Evolutionary conservation across 208 protist genomes (phyloP).

Genomic region (Leishmania amazonensis): DNA sequence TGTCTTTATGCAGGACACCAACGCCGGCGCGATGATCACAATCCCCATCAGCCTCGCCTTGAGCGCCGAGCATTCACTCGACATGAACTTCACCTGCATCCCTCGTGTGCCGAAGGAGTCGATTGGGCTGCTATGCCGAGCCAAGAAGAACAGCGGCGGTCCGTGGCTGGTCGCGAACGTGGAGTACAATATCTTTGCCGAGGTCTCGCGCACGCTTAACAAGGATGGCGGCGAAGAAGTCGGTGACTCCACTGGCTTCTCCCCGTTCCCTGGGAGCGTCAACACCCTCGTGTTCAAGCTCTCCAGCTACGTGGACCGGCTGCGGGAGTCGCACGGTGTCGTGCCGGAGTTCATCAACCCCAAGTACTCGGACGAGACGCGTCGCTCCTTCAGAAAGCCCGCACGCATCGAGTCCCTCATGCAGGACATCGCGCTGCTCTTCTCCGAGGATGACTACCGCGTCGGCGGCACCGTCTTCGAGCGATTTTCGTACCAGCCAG

Average conservation of each 20-base stretch:
- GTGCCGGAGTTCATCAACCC: conserved; percentile 96
- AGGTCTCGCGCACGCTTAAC: conserved; percentile 48
- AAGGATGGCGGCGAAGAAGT: conserved; percentile 53
- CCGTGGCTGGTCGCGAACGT: conserved; percentile 63
- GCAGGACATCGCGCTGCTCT: conserved; percentile 84
- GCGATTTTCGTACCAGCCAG: conserved; percentile 79
- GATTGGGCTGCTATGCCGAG: conserved; percentile 69
- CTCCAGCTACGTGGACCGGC: conserved; percentile 51
- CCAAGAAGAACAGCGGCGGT: conserved; percentile 21
- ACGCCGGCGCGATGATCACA: conserved; percentile 70
- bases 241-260: conserved; percentile 41
- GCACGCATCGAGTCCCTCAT: conserved; percentile 91
- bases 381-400: conserved; percentile 71
- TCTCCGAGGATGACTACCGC: conserved; percentile 46
- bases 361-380: conserved; percentile 81
- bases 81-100: conserved; percentile 93
- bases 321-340: conserved; percentile 58
- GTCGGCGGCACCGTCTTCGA: conserved; percentile 80
- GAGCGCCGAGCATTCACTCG: conserved; percentile 52
- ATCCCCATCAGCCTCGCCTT: conserved; percentile 85
- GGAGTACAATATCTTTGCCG: conserved; percentile 88
- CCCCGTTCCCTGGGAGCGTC: conserved; percentile 92
- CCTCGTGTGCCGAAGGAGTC: conserved; percentile 84
- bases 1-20: conserved; percentile 96
- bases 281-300: conserved; percentile 90